Percentiles rank a stretch among this genome's conserved stretches.
Evolutionary conservation across 331 rosid species (phyloP).

Genomic region (Telfairia occidentalis): DNA sequence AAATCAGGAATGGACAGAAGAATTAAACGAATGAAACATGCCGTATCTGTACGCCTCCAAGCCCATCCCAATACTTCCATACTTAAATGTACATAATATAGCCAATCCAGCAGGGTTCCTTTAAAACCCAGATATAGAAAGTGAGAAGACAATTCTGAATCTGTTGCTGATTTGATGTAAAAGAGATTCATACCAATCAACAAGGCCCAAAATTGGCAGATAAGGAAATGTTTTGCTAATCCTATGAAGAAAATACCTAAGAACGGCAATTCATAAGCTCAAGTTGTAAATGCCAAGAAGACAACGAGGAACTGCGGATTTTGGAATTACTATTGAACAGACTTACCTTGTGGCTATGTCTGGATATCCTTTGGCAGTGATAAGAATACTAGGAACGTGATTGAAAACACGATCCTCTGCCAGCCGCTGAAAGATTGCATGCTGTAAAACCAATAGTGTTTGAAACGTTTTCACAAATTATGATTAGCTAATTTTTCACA

Average conservation of each 20-base stretch:
- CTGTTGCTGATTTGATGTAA: not conserved
- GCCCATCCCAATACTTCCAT: constrained; percentile 85
- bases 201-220: constrained; percentile 71
- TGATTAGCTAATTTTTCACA: not conserved
- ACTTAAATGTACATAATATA: constrained; percentile 73
- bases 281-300: not conserved
- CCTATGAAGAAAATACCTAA: constrained; percentile 72
- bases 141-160: not conserved
- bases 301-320: not conserved
- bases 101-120: constrained; percentile 97
- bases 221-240: constrained; percentile 58
- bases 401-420: constrained; percentile 63
- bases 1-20: not conserved
- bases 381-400: constrained; percentile 80
- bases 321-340: not conserved
- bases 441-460: constrained; percentile 36
- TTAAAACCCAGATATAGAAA: not conserved
- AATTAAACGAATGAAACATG: constrained; percentile 15
- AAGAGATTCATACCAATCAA: constrained; percentile 55
- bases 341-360: constrained; percentile 78
- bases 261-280: constrained; percentile 9
- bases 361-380: constrained; percentile 93
- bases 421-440: constrained; percentile 75
- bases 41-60: constrained; percentile 87
- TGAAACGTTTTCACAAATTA: not conserved